Percentiles rank a stretch among this genome's conserved stretches.
phyloP scores from a whole-genome alignment of 306 rosid species.

The Trifolium pratense region DNA sequence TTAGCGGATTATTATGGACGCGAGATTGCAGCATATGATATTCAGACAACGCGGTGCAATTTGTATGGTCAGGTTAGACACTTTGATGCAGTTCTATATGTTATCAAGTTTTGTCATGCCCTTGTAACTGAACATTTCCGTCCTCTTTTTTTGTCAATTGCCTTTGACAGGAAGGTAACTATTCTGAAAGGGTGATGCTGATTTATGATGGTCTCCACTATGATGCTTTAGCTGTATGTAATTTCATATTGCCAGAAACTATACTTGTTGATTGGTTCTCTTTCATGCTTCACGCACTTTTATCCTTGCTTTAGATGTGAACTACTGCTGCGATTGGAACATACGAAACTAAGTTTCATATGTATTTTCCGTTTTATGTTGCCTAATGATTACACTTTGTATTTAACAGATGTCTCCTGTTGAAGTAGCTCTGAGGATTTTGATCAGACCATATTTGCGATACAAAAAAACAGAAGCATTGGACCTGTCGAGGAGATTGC shows the following conservation, averaged over 20 bases:
- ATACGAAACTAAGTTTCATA: neutral
- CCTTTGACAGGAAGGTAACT: slow-evolving; percentile 67
- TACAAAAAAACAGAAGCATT: slow-evolving; percentile 53
- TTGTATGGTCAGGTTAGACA: slow-evolving; percentile 92
- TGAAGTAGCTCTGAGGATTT: slow-evolving; percentile 90
- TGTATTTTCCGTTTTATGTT: slow-evolving; percentile 31
- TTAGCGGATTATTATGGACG: slow-evolving; percentile 85
- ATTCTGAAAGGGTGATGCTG: slow-evolving; percentile 85
- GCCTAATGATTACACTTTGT: slow-evolving; percentile 37
- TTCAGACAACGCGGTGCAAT: slow-evolving; percentile 90
- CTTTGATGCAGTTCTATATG: slow-evolving; percentile 17
- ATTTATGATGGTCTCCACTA: slow-evolving; percentile 96
- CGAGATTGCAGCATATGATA: slow-evolving; percentile 97
- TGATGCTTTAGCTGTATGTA: slow-evolving; percentile 90
- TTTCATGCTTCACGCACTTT: neutral
- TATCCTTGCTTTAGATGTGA: slow-evolving; percentile 19
- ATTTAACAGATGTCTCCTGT: slow-evolving; percentile 71
- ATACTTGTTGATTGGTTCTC: slow-evolving; percentile 12
- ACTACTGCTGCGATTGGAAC: slow-evolving; percentile 10
- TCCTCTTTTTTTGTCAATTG: slow-evolving; percentile 29
- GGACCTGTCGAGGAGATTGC: slow-evolving; percentile 74
- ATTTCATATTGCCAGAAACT: slow-evolving; percentile 22
- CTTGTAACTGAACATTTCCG: slow-evolving; percentile 37
- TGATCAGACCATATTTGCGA: slow-evolving; percentile 85
- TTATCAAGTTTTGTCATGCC: slow-evolving; percentile 35